Percentiles rank a stretch among this genome's conserved stretches.
phyloP scores from a whole-genome alignment of 345 rosid genomes.

The Syzygium aqueum region DNA sequence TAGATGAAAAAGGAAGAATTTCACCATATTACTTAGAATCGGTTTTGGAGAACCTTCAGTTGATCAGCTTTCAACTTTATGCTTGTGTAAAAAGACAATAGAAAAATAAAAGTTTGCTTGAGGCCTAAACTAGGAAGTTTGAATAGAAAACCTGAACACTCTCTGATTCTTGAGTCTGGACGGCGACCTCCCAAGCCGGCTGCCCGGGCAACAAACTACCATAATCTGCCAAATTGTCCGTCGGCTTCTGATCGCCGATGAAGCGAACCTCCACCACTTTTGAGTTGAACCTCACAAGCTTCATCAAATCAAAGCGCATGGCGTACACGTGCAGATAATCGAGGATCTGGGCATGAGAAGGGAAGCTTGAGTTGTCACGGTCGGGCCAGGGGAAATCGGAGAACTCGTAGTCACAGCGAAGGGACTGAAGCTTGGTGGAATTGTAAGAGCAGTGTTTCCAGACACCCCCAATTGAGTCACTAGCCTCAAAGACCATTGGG shows the following conservation, averaged over 20 bases:
- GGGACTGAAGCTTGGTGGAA: constrained; percentile 79
- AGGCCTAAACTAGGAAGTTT: neutral
- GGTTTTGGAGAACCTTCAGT: neutral
- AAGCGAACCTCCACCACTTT: constrained; percentile 59
- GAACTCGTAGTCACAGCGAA: constrained; percentile 65
- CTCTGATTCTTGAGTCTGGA: constrained; percentile 23
- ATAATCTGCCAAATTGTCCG: constrained; percentile 9
- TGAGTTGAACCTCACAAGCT: constrained; percentile 49
- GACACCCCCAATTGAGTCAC: constrained; percentile 78
- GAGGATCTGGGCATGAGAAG: constrained; percentile 49
- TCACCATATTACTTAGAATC: neutral
- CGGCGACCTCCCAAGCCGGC: constrained; percentile 80
- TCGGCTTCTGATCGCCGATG: constrained; percentile 14
- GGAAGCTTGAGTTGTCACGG: constrained; percentile 58
- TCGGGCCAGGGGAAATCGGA: constrained; percentile 79
- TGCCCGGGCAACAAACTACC: constrained; percentile 37
- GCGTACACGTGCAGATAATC: constrained; percentile 78
- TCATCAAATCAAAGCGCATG: constrained; percentile 52
- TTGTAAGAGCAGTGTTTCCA: constrained; percentile 72
- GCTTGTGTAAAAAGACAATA: neutral
- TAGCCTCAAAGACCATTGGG: constrained; percentile 77
- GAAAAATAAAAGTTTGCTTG: neutral
- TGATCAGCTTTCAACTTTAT: neutral
- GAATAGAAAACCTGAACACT: constrained; percentile 38
- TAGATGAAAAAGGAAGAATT: neutral